A percentile compares a stretch with the other conserved stretches of the same genome.
Conservation (phyloP, 2,329 filamentous ascomycete species). For the Davidsoniella virescens region DNA sequence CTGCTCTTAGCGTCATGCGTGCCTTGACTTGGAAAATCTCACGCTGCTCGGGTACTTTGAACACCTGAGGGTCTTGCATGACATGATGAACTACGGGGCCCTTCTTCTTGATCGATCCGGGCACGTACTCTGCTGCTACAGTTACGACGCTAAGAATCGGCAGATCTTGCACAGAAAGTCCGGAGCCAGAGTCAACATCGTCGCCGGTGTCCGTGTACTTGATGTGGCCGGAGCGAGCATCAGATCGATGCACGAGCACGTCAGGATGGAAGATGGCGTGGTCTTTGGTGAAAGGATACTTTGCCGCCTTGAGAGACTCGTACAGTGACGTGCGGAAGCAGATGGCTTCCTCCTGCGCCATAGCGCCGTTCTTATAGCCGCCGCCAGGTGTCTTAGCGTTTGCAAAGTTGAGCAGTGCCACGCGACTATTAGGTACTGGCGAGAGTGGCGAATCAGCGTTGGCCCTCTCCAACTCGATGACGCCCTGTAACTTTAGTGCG, state of each 20-base stretch:
- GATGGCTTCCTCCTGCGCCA: slow-evolving; percentile 53
- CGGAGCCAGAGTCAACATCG: slow-evolving; percentile 9
- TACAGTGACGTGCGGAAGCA: slow-evolving; percentile 45
- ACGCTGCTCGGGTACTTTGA: slow-evolving; percentile 27
- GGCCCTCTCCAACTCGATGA: not conserved
- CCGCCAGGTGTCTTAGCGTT: slow-evolving; percentile 33
- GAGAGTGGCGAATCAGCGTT: not conserved
- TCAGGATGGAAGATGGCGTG: slow-evolving; percentile 43
- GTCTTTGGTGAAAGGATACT: slow-evolving; percentile 36
- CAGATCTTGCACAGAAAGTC: slow-evolving; percentile 18
- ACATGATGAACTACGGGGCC: not conserved
- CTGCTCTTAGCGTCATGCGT: slow-evolving; percentile 41
- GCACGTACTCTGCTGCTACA: slow-evolving; percentile 37
- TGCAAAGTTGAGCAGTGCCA: slow-evolving; percentile 5
- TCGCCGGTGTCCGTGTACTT: slow-evolving; percentile 24
- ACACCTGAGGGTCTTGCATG: slow-evolving; percentile 21
- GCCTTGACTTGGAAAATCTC: slow-evolving; percentile 43
- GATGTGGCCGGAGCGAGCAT: slow-evolving; percentile 28
- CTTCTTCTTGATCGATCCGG: slow-evolving; percentile 16
- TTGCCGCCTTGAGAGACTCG: slow-evolving; percentile 27
- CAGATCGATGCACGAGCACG: slow-evolving; percentile 41
- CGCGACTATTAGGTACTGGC: not conserved
- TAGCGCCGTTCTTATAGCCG: slow-evolving; percentile 43
- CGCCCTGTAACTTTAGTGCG: not conserved
- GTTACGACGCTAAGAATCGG: slow-evolving; percentile 44